These are phyloP conservation scores for Arbutus unedo DNA, from an alignment of 148 eudicot genomes.

Conservation along the genomic window DNA sequence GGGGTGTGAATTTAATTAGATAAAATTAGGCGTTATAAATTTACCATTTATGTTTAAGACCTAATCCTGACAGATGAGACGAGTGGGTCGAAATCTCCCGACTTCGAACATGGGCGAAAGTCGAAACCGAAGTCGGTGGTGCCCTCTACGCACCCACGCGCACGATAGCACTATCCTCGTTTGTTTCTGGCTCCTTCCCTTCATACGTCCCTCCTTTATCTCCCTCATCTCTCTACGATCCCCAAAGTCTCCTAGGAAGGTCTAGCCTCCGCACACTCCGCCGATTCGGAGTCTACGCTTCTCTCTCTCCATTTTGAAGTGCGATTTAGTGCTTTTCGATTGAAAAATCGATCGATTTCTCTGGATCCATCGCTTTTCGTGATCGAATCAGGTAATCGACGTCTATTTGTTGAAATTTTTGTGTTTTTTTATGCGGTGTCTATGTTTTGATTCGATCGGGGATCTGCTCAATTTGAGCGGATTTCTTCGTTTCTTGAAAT, in stretches of 20 bases:
- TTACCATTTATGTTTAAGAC: neutral
- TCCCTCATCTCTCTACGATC: neutral
- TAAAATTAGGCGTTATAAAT: neutral
- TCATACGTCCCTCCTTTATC: neutral
- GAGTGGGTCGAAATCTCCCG: neutral
- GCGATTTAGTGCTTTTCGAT: neutral
- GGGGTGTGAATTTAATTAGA: neutral
- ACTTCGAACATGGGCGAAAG: neutral
- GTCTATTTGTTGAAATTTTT: neutral
- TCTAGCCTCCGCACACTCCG: constrained; percentile 1
- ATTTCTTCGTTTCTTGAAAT: neutral
- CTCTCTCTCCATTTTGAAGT: neutral
- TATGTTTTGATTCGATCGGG: neutral
- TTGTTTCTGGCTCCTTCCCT: constrained; percentile 4
- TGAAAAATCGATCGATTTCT: neutral
- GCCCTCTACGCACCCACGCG: neutral
- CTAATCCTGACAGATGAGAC: neutral
- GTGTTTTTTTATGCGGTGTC: neutral
- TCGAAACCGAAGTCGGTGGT: neutral
- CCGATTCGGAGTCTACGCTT: neutral
- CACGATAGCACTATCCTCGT: neutral
- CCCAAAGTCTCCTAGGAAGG: neutral
- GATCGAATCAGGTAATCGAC: neutral
- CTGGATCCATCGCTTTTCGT: neutral
- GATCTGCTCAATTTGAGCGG: neutral